Conservation (phyloP, 495 filamentous ascomycete species). For the Cercophora scortea region DNA sequence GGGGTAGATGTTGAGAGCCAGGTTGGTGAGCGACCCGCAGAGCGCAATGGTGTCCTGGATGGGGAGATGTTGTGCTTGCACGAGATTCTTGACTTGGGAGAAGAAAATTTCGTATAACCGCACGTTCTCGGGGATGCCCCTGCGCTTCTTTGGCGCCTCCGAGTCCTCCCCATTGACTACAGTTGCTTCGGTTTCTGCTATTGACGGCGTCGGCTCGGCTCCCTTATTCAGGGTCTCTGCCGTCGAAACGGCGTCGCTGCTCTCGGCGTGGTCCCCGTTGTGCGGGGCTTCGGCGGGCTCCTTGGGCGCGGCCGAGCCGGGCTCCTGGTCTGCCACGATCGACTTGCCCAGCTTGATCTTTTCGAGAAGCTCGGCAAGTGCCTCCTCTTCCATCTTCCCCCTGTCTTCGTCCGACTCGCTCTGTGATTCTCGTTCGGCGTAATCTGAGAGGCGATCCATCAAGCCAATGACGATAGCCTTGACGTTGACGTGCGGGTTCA, state of each 20-base stretch:
- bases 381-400: conserved; percentile 74
- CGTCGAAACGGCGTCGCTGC: conserved; percentile 10
- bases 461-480: conserved; percentile 97
- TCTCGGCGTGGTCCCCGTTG: conserved; percentile 10
- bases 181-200: conserved; percentile 34
- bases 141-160: conserved; percentile 44
- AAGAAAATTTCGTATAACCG: conserved; percentile 97
- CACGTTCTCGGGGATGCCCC: conserved; percentile 71
- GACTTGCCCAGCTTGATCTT: conserved; percentile 66
- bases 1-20: conserved; percentile 92
- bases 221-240: conserved; percentile 14
- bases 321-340: conserved; percentile 24
- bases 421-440: conserved; percentile 81
- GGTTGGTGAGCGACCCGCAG: conserved; percentile 82
- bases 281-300: conserved; percentile 3
- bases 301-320: conserved; percentile 5
- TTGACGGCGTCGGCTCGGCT: conserved; percentile 32
- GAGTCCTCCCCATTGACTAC: conserved; percentile 30
- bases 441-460: conserved; percentile 92
- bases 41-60: conserved; percentile 94
- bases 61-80: conserved; percentile 79
- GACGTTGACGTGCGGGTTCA: conserved; percentile 93
- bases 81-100: conserved; percentile 87
- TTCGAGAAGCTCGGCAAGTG: conserved; percentile 65
- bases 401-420: conserved; percentile 60